A percentile compares a stretch with the other conserved stretches of the same genome.
Conservation (phyloP, 768 basidiomycete species). For the Xerocomus spinulosus region DNA sequence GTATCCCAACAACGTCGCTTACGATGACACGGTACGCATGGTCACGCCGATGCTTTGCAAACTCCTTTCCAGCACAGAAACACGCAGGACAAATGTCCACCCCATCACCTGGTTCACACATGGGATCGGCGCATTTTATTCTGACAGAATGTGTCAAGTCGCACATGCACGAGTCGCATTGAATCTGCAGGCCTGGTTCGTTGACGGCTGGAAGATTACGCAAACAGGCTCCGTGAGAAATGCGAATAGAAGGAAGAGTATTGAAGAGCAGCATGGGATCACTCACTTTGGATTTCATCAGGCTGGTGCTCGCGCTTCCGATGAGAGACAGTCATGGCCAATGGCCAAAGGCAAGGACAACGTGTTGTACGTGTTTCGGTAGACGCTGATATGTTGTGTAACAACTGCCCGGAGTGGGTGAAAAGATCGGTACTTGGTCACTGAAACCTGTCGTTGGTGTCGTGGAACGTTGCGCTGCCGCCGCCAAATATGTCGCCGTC, state of each 20-base stretch:
- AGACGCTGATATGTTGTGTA: too few species aligned
- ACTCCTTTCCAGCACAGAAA: constrained; percentile 90
- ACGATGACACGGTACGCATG: constrained; percentile 94
- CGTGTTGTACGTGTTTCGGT: too few species aligned
- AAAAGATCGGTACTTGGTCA: too few species aligned
- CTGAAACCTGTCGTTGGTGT: background rate
- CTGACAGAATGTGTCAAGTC: constrained; percentile 96
- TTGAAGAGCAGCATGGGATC: background rate
- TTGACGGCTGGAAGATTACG: constrained; percentile 53
- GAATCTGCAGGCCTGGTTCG: constrained; percentile 78
- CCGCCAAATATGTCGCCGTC: constrained; percentile 5
- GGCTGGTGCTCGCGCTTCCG: constrained; percentile 60
- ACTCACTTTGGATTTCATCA: constrained; percentile 62
- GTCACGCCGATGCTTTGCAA: constrained; percentile 74
- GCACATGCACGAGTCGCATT: constrained; percentile 78
- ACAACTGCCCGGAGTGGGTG: too few species aligned
- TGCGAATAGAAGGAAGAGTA: background rate
- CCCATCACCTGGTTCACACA: constrained; percentile 69
- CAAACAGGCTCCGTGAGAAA: constrained; percentile 32
- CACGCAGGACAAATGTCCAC: constrained; percentile 92
- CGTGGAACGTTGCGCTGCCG: background rate
- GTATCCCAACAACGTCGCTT: constrained; percentile 17
- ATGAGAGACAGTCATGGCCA: constrained; percentile 59
- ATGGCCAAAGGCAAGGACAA: too few species aligned
- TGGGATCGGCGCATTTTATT: constrained; percentile 88